These are phyloP conservation scores for Wickerhamomyces sp. DNA, from an alignment of 1,139 yeast genomes.

Conservation along the genomic window DNA sequence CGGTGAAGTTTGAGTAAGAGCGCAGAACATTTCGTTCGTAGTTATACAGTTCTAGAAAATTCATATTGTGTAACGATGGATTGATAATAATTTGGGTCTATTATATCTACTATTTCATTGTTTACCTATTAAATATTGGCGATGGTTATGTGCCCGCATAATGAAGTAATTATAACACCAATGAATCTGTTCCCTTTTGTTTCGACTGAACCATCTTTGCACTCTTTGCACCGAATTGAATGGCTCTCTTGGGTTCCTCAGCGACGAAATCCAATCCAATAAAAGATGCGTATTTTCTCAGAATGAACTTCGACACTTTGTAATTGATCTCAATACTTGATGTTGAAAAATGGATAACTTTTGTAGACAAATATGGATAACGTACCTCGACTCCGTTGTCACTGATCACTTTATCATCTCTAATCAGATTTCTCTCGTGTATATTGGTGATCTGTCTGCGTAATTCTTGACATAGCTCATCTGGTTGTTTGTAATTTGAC, in stretches of 20 bases:
- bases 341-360: conserved; percentile 50
- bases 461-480: conserved; percentile 50
- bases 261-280: conserved; percentile 54
- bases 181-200: conserved; percentile 32
- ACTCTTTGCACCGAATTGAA: conserved; percentile 92
- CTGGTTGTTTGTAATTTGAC: conserved; percentile 26
- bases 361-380: conserved; percentile 77
- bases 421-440: conserved; percentile 73
- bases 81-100: no score
- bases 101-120: no score
- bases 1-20: no score
- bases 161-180: no score
- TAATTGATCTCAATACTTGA: conserved; percentile 44
- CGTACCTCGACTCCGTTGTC: conserved; percentile 88
- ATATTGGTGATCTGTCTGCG: conserved; percentile 66
- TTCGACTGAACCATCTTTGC: conserved; percentile 64
- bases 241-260: conserved; percentile 85
- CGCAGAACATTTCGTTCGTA: no score
- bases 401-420: conserved; percentile 87
- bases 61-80: no score
- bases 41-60: no score
- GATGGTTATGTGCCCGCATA: no score
- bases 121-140: no score
- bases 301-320: conserved; percentile 56
- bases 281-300: conserved; percentile 55